Evolutionary conservation across 1,284 basidiomycete species (phyloP).

Genomic region (Malassezia dermatis): DNA sequence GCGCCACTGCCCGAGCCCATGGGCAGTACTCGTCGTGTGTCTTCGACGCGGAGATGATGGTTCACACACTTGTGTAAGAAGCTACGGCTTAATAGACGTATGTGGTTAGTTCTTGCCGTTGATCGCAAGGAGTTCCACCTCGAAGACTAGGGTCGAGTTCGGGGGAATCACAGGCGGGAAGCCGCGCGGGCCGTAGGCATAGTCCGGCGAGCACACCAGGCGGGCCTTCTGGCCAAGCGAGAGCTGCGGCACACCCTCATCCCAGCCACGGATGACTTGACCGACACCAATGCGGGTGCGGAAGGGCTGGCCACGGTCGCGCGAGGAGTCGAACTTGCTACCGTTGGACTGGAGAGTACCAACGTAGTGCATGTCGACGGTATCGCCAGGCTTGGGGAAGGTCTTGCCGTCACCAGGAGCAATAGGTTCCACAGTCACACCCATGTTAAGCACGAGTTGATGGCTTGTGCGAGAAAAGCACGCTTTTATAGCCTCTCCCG

Average conservation of each 20-base stretch:
- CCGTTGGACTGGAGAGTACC: constrained; percentile 38
- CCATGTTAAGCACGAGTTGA: constrained; percentile 16
- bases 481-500: background rate
- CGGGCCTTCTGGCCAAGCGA: constrained; percentile 48
- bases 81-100: background rate
- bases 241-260: constrained; percentile 50
- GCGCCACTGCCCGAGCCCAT: background rate
- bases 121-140: constrained; percentile 50
- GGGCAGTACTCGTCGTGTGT: background rate
- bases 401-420: constrained; percentile 46
- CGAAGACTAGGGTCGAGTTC: constrained; percentile 35
- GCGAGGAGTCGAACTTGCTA: constrained; percentile 43
- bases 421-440: constrained; percentile 46
- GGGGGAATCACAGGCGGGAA: constrained; percentile 47
- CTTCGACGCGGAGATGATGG: background rate
- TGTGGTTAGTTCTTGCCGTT: constrained; percentile 30
- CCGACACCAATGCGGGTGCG: constrained; percentile 38
- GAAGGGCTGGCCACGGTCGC: constrained; percentile 46
- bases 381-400: constrained; percentile 43
- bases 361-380: constrained; percentile 39
- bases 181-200: constrained; percentile 44
- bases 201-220: constrained; percentile 45
- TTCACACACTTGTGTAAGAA: background rate
- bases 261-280: constrained; percentile 50
- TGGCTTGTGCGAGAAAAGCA: constrained; percentile 16